Conservation (phyloP, 768 basidiomycete genomes). For the Ramaria rubella region DNA sequence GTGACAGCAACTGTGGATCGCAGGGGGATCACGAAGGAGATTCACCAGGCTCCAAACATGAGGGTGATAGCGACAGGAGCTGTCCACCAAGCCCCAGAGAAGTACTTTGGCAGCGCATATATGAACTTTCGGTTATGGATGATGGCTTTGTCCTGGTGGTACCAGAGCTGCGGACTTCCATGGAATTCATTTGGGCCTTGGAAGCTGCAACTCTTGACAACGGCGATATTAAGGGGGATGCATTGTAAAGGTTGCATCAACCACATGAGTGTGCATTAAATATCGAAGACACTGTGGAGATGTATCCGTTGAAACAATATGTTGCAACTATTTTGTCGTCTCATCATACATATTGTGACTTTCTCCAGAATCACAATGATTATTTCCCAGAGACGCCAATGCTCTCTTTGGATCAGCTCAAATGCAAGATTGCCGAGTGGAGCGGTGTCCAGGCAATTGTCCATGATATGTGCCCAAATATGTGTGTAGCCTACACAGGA, state of each 20-base stretch:
- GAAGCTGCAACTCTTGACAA: background rate
- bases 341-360: conserved; percentile 27
- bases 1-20: too few relatives aligned
- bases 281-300: too few relatives aligned
- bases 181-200: background rate
- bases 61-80: too few relatives aligned
- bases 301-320: conserved; percentile 29
- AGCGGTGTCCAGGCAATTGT: conserved; percentile 31
- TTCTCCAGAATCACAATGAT: background rate
- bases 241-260: background rate
- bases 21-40: too few relatives aligned
- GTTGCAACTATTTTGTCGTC: conserved; percentile 25
- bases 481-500: conserved; percentile 36
- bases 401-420: conserved; percentile 27
- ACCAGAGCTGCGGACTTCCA: too few relatives aligned
- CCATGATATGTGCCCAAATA: conserved; percentile 38
- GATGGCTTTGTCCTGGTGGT: too few relatives aligned
- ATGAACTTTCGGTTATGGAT: too few relatives aligned
- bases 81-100: too few relatives aligned
- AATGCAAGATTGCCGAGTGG: conserved; percentile 21
- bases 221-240: background rate
- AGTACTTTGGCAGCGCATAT: too few relatives aligned
- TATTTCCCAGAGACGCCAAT: conserved; percentile 16
- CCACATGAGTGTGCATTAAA: conserved; percentile 7
- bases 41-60: too few relatives aligned